Conservation (phyloP, 352 stramenopile species). For the Globisporangium carolinianum region DNA sequence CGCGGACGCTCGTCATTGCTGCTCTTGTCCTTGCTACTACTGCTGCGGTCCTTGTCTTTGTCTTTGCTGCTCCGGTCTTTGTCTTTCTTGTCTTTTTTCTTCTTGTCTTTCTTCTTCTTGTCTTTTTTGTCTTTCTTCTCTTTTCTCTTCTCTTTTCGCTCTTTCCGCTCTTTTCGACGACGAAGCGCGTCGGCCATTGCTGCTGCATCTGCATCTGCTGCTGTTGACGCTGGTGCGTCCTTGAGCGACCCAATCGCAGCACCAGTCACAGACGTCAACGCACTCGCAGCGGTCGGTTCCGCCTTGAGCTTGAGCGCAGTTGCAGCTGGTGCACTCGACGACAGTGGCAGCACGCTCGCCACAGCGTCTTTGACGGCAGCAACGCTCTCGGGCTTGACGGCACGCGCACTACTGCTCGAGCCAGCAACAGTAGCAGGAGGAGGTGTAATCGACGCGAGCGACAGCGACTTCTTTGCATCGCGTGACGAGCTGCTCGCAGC, state of each 20-base stretch:
- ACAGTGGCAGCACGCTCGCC: background rate
- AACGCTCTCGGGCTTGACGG: constrained; percentile 4
- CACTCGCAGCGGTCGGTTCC: background rate
- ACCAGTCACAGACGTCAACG: background rate
- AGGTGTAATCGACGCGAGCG: background rate
- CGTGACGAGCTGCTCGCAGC: background rate
- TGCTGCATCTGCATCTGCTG: background rate
- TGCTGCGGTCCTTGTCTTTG: constrained; percentile 1
- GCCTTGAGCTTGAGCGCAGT: background rate
- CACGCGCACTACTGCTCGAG: background rate
- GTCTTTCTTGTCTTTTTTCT: constrained; percentile 27
- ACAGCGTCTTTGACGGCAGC: background rate
- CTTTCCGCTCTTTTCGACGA: constrained; percentile 49
- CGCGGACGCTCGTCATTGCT: constrained; percentile 2
- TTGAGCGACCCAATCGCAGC: background rate
- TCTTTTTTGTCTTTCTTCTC: constrained; percentile 60
- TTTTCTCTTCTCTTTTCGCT: constrained; percentile 69
- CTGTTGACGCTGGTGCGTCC: background rate
- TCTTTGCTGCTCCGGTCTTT: constrained; percentile 27
- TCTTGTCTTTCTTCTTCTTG: constrained; percentile 40
- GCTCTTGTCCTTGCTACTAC: constrained; percentile 5
- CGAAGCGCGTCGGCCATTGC: constrained; percentile 8
- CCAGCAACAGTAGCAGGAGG: background rate
- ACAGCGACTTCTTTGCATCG: background rate
- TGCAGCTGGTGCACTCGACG: background rate